Base-by-base conservation (phyloP, 306 rosid species). In the Arachis stenosperma region DNA sequence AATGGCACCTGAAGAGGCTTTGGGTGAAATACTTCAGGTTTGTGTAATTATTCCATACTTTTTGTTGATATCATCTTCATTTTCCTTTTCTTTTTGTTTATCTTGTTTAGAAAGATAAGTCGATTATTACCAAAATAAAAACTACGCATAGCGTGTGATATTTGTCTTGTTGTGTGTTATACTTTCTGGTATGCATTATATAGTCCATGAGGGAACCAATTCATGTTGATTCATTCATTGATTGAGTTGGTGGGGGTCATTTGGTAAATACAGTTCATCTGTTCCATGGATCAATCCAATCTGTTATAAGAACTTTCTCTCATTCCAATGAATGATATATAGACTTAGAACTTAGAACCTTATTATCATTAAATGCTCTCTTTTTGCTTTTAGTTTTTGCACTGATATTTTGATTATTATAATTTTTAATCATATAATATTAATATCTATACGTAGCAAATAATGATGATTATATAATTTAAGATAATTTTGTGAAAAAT, bases 1-100 rank as follows among this genome's bases (percentile, higher is more conserved):
- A 81, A 91, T 95, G 99, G 97, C 98, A 70, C 96, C 97, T 15
- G 97, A 90, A 84, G 98, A 91, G 84, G 96, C 99, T 64, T 79
- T 95, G 68, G 97, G 88, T 55, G 92, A 91, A 84, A 58, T 88
- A 77, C 97, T 95, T 73, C 89, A 95, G 98, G 98, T 95, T 60
- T 75, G 80, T 61, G 59, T 58, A 12, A 41, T 40, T 39, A 9
- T 44, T 17, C 41, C 48, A 30, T 68, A 41, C 13, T 71, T 67
- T 17, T 63, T 69, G 42, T 66, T 39, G 30, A 53, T 48, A 10
- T 8, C 5, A 13, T 57, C 44, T 46, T 42, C 58, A 53, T 51
- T n/a, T 39, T 39, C 6, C 13, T 51, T 37, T 27, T 46, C 48
- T 69, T 42, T 70, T 3, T 56, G 27, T 41, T 74, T n/a, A 36